Evolutionary conservation across 2,329 filamentous ascomycete species (phyloP).

Genomic region (Amylocarpus encephaloides): DNA sequence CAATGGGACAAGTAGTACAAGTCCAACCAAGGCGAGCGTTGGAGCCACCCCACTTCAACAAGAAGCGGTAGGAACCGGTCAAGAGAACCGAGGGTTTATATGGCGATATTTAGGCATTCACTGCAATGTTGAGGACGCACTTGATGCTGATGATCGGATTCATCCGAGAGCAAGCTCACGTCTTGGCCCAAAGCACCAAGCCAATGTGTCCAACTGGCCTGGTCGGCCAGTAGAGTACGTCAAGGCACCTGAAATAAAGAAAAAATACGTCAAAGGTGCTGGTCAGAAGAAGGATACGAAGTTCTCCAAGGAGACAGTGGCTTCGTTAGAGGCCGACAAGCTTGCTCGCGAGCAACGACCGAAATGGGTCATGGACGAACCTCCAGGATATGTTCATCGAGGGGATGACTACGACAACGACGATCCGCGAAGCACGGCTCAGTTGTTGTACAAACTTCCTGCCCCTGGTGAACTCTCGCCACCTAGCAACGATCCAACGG

Average conservation of each 20-base stretch:
- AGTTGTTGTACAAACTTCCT: slow-evolving; percentile 73
- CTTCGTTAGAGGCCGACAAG: slow-evolving; percentile 76
- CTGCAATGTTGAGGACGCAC: slow-evolving; percentile 87
- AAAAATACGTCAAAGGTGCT: slow-evolving; percentile 56
- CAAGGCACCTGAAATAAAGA: slow-evolving; percentile 81
- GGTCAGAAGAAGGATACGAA: slow-evolving; percentile 70
- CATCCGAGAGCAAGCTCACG: slow-evolving; percentile 93
- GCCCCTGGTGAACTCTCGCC: slow-evolving; percentile 40
- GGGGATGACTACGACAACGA: slow-evolving; percentile 69
- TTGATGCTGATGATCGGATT: slow-evolving; percentile 96
- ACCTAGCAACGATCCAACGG: slow-evolving; percentile 33
- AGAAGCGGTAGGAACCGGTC: slow-evolving; percentile 78
- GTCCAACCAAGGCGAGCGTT: slow-evolving; percentile 50
- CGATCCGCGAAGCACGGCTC: slow-evolving; percentile 69
- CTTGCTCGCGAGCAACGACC: slow-evolving; percentile 73
- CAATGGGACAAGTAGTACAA: slow-evolving; percentile 54
- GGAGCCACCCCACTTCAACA: slow-evolving; percentile 49
- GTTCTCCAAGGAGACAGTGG: slow-evolving; percentile 70
- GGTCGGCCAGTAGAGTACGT: slow-evolving; percentile 85
- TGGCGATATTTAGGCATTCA: slow-evolving; percentile 95
- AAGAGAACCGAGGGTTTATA: slow-evolving; percentile 90
- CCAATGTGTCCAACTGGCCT: slow-evolving; percentile 76
- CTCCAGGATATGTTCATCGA: slow-evolving; percentile 74
- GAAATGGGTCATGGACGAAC: slow-evolving; percentile 91
- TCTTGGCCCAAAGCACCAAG: slow-evolving; percentile 85